Evolutionary conservation across 2,329 filamentous ascomycete species (phyloP).

Genomic region (Claviceps capensis): DNA sequence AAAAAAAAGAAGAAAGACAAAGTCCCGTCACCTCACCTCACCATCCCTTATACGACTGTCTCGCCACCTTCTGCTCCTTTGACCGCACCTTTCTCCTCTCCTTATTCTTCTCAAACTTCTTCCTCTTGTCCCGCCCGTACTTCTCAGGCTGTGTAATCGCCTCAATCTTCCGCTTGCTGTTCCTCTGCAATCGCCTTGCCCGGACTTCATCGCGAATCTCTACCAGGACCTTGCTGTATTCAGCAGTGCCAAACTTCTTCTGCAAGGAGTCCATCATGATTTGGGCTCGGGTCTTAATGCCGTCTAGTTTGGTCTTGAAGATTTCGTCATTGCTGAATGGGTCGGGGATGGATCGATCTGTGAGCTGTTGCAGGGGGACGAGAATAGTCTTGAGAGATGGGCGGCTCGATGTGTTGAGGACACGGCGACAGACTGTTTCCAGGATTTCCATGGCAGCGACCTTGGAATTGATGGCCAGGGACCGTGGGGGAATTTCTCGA

Average conservation of each 20-base stretch:
- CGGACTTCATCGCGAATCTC: conserved; percentile 61
- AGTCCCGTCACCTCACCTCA: conserved; percentile 8
- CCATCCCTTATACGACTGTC: conserved; percentile 52
- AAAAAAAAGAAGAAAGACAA: conserved; percentile 7
- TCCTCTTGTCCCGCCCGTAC: conserved; percentile 64
- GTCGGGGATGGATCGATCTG: conserved; percentile 60
- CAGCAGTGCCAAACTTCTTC: conserved; percentile 67
- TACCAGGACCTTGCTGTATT: conserved; percentile 62
- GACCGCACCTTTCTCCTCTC: conserved; percentile 69
- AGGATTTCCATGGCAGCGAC: conserved; percentile 62
- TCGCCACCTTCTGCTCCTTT: conserved; percentile 53
- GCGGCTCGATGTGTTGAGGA: conserved; percentile 41
- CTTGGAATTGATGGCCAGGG: conserved; percentile 56
- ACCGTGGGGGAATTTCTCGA: conserved; percentile 53
- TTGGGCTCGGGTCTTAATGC: conserved; percentile 56
- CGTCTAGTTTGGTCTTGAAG: conserved; percentile 57
- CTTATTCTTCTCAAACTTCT: conserved; percentile 74
- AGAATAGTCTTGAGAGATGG: conserved; percentile 49
- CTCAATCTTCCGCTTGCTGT: conserved; percentile 79
- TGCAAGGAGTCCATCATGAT: conserved; percentile 74
- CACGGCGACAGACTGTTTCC: conserved; percentile 50
- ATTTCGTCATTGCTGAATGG: conserved; percentile 57
- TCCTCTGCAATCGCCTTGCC: conserved; percentile 57
- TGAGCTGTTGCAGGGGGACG: conserved; percentile 62
- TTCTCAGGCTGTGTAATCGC: conserved; percentile 71